Conservation (phyloP, 768 basidiomycete genomes). For the Tulasnella sp. region DNA sequence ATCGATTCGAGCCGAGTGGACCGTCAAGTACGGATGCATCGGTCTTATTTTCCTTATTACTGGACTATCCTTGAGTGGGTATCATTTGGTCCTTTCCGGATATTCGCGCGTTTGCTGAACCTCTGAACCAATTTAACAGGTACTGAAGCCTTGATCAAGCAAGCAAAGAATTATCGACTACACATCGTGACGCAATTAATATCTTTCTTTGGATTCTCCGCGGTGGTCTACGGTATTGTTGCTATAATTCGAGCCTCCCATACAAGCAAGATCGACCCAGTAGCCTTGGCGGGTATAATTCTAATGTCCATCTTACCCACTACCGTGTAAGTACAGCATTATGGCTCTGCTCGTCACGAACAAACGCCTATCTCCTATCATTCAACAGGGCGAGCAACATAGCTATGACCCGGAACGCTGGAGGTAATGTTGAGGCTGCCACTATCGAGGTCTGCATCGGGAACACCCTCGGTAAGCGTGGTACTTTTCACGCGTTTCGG, state of each 20-base stretch:
- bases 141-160: conserved; percentile 29
- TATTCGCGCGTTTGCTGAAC: not conserved
- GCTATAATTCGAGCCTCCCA: conserved; percentile 32
- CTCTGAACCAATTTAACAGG: not conserved
- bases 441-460: conserved; percentile 34
- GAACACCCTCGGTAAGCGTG: conserved; percentile 31
- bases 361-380: too few species aligned
- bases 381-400: conserved; percentile 34
- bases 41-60: conserved; percentile 35
- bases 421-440: conserved; percentile 33
- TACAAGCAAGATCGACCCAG: conserved; percentile 30
- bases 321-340: conserved; percentile 30
- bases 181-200: conserved; percentile 34
- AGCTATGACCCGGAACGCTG: conserved; percentile 33
- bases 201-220: conserved; percentile 33
- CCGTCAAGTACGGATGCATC: conserved; percentile 33
- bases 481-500: not conserved
- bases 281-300: conserved; percentile 32
- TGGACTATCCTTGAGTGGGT: conserved; percentile 30
- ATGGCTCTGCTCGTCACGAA: not conserved
- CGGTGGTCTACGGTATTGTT: conserved; percentile 33
- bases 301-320: conserved; percentile 33
- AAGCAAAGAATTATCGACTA: conserved; percentile 32
- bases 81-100: not conserved
- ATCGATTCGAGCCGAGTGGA: conserved; percentile 32